phyloP scores from a whole-genome alignment of 345 rosid genomes.

The Crucihimalaya himalaica region DNA sequence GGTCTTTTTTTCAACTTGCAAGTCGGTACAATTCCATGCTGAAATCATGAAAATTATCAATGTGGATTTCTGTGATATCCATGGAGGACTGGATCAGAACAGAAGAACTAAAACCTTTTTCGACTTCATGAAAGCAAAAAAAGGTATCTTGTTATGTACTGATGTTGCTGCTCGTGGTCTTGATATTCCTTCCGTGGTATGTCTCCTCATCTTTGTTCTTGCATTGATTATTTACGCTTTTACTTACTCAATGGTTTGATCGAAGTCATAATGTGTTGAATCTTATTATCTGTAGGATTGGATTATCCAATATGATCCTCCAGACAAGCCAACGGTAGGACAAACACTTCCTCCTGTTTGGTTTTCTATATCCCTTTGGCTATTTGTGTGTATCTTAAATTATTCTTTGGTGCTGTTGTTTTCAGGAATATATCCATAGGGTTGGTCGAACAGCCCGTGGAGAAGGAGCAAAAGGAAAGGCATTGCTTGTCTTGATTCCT shows the following conservation, averaged over 20 bases:
- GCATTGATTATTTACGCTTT: background rate
- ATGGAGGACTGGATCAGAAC: slow-evolving; percentile 95
- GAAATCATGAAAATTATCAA: slow-evolving; percentile 82
- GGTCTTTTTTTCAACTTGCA: slow-evolving; percentile 99
- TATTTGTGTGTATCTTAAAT: slow-evolving; percentile 11
- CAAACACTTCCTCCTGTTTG: background rate
- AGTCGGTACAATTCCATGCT: slow-evolving; percentile 85
- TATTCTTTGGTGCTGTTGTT: slow-evolving; percentile 10
- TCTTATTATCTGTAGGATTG: slow-evolving; percentile 66
- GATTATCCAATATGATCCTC: slow-evolving; percentile 98
- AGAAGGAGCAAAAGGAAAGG: slow-evolving; percentile 96
- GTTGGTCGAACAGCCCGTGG: slow-evolving; percentile 99
- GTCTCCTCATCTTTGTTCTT: slow-evolving; percentile 14
- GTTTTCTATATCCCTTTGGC: background rate
- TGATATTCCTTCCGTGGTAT: slow-evolving; percentile 96
- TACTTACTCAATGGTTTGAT: background rate
- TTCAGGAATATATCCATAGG: slow-evolving; percentile 96
- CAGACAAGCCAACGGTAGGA: slow-evolving; percentile 85
- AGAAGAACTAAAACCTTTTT: slow-evolving; percentile 89
- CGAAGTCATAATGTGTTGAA: slow-evolving; percentile 5
- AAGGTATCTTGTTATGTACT: slow-evolving; percentile 94
- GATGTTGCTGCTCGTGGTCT: slow-evolving; percentile 99
- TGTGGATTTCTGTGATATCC: slow-evolving; percentile 79
- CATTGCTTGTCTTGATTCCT: slow-evolving; percentile 85
- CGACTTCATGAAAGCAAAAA: slow-evolving; percentile 87